Evolutionary conservation across 805 yeast species (phyloP).

Genomic region (Candida loeiensis): DNA sequence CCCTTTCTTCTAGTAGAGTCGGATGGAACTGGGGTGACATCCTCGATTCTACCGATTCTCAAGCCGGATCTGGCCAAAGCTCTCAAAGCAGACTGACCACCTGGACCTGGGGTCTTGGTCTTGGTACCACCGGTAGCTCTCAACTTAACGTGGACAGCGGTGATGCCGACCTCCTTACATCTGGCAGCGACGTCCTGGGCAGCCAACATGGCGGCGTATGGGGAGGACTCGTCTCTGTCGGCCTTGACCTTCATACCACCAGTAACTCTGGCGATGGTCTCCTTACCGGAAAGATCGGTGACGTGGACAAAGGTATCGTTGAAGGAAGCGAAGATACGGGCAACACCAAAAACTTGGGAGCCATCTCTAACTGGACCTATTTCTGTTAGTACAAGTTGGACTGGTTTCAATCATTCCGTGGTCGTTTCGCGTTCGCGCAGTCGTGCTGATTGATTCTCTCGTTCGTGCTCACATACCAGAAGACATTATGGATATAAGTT

Average conservation of each 20-base stretch:
- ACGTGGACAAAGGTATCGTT: conserved; percentile 99
- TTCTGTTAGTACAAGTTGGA: conserved; percentile 17
- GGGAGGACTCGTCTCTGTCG: conserved; percentile 99
- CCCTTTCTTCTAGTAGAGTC: conserved; percentile 99
- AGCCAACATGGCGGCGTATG: conserved; percentile 99
- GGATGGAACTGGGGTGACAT: conserved; percentile 99
- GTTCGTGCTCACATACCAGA: conserved; percentile 15
- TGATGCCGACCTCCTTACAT: conserved; percentile 99
- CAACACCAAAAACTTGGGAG: conserved; percentile 99
- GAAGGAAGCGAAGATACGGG: conserved; percentile 99
- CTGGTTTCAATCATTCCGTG: background rate
- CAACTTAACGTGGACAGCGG: conserved; percentile 98
- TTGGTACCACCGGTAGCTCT: conserved; percentile 99
- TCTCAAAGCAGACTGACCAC: conserved; percentile 99
- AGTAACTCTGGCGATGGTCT: conserved; percentile 99
- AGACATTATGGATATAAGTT: conserved; percentile 16
- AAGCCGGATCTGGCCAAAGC: conserved; percentile 99
- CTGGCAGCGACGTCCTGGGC: conserved; percentile 99
- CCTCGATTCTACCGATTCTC: conserved; percentile 99
- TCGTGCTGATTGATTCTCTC: background rate
- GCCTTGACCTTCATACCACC: conserved; percentile 99
- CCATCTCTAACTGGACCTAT: conserved; percentile 68
- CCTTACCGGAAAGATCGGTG: conserved; percentile 99
- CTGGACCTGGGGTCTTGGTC: conserved; percentile 99
- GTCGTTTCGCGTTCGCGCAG: background rate